These are phyloP conservation scores for Fusarium begoniae DNA, from an alignment of 2,329 filamentous ascomycete genomes.

Conservation along the genomic window DNA sequence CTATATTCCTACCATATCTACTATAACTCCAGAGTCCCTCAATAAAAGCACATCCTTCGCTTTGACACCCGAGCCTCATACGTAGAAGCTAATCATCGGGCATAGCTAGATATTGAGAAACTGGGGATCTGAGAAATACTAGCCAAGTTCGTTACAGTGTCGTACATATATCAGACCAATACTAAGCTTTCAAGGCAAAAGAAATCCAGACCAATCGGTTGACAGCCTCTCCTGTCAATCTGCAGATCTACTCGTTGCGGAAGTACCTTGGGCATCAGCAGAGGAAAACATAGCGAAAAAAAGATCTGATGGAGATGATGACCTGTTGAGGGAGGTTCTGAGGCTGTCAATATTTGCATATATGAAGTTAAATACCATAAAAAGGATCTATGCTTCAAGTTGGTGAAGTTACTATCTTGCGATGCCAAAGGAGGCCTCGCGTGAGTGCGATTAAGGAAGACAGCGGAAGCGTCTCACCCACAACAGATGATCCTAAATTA, in stretches of 20 bases:
- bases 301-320: fast-evolving
- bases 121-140: no score
- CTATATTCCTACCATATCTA: not conserved
- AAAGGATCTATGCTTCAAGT: fast-evolving
- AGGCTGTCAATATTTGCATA: not conserved
- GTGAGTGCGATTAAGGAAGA: not conserved
- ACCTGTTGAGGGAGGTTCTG: fast-evolving
- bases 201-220: not conserved
- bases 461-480: not conserved
- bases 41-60: no score
- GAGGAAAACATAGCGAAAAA: not conserved
- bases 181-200: no score
- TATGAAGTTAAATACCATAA: fast-evolving
- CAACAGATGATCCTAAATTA: fast-evolving
- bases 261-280: fast-evolving
- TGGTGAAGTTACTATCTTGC: not conserved
- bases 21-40: no score
- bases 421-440: fast-evolving
- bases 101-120: not conserved
- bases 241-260: not conserved
- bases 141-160: no score
- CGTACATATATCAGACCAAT: no score
- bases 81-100: fast-evolving
- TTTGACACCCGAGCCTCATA: not conserved
- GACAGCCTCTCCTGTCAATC: not conserved